Evolutionary conservation across 257 asterid species (phyloP), one percentile per base, ranked within the genome.

Genomic region (Nicotiana obtusifolia): DNA sequence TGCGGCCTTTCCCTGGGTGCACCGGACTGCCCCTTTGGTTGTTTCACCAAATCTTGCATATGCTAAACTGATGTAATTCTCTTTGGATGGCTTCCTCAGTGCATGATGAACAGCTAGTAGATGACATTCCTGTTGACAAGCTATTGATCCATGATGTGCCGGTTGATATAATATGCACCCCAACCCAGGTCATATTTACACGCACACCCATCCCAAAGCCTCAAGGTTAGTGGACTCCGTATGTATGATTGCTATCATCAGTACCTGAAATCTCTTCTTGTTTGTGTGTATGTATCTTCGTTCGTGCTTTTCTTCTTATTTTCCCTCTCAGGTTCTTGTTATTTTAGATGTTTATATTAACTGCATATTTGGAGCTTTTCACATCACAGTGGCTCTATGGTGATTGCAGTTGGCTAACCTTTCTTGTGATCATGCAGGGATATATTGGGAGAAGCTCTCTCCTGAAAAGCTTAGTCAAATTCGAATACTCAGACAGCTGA

Each of bases 161-260:
- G 3, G 99, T 93, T 69, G 99, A 95, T 86, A 93, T 93, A 71
- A 89, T 95, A 81, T 95, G 99, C 85, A 95, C 99, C 65, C 99
- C 97, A 30, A 93, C 97, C 17, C 90, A 76, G 81, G 86, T 95
- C 83, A 90, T 95, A 64, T 93, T 87, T 71, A 95, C 99, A 84
- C 90, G 91, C 67, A 91, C 97, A n/a, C 53, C 92, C 13, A 89
- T 95, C 71, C 97, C 98, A 20, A 95, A 95, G 89, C 99, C 99
- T 85, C 97, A 90, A 90, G 99, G 99, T 93, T 68, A 71, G 89
- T 83, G 7, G 22, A 75, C 37, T 65, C 56, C 64, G 64, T 59
- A 4, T 26, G 59, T 24, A 14, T 15, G 11, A 30, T 62, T 6
- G 10, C 41, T 31, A 73, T 73, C 15, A 7, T 22, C 22, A 24